Evolutionary conservation across 306 rosid genomes (phyloP), one percentile per base, ranked within the genome.

Genomic region (Nissolia schottii): DNA sequence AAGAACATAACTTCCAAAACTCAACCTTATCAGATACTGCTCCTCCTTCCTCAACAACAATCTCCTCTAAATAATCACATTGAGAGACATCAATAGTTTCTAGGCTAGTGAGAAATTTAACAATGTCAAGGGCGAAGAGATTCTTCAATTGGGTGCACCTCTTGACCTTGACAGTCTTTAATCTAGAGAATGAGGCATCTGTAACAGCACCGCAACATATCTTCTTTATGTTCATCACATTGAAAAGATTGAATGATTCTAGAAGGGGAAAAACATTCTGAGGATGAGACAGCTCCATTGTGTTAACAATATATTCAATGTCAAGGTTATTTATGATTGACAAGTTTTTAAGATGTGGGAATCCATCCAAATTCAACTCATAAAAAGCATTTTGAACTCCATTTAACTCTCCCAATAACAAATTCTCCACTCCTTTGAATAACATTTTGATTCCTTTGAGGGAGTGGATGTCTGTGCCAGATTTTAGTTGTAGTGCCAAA

Each of bases 391-490:
- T 67, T 20, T 41, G 9, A 5, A 50, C 71, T 20, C 49, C 57
- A 56, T 35, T 45, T 15, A 55, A 27, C 18, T 78, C 83, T 59
- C 76, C 78, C 38, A 85, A 13, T 2, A 61, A 50, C 61, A 85
- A 51, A 16, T 41, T 61, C 65, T 79, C 77, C 58, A 60, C 74
- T 32, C 45, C 59, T 29, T 71, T 70, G 1, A 85, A 58, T 5
- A 85, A n/a, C 37, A 37, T 58, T 67, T 72, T 58, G 2, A 85
- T 9, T 16, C 76, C 73, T 8, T 40, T 19, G 4, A 62, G 71
- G 6, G 55, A 49, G 40, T 73, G 79, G 57, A 46, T 29, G 3
- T 29, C 3, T 0, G 3, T 9, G 37, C 37, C 20, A 10, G 18
- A 29, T 1, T 74, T 13, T 13, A 82, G 59, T 38, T 68, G 37